These are phyloP conservation scores for Myriosclerotinia scirpicola DNA, from an alignment of 2,329 filamentous ascomycete species.

Conservation along the genomic window DNA sequence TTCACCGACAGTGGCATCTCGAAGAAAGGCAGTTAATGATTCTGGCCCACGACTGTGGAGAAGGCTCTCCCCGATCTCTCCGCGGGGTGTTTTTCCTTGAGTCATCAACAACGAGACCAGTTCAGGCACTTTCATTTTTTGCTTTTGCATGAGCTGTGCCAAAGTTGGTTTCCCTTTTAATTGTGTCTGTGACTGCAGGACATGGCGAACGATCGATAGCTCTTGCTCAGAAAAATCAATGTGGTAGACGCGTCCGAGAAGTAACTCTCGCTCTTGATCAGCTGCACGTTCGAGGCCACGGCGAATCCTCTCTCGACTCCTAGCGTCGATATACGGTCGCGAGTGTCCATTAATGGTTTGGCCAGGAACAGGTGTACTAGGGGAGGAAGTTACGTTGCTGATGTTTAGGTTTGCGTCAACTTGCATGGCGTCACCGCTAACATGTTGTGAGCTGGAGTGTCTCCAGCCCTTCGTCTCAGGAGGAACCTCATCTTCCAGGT, in stretches of 20 bases:
- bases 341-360: background rate
- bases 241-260: slow-evolving; percentile 23
- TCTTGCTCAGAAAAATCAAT: slow-evolving; percentile 31
- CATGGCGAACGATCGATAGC: slow-evolving; percentile 4
- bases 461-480: background rate
- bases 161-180: slow-evolving; percentile 13
- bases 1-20: slow-evolving; percentile 27
- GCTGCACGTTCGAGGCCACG: slow-evolving; percentile 23
- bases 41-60: slow-evolving; percentile 53
- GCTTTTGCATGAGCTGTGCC: slow-evolving; percentile 9
- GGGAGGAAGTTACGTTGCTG: background rate
- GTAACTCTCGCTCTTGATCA: slow-evolving; percentile 6
- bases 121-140: slow-evolving; percentile 18
- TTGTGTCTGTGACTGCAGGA: slow-evolving; percentile 11
- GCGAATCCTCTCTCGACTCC: slow-evolving; percentile 19
- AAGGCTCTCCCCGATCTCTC: slow-evolving; percentile 51
- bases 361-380: background rate
- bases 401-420: background rate
- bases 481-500: background rate
- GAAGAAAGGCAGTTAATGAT: slow-evolving; percentile 29
- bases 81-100: background rate
- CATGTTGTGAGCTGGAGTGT: background rate
- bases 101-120: slow-evolving; percentile 10
- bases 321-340: slow-evolving; percentile 26
- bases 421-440: background rate